Percentiles rank a stretch among this genome's conserved stretches.
Conservation (phyloP, 2,329 filamentous ascomycete genomes). For the Penicillium sumatraense region DNA sequence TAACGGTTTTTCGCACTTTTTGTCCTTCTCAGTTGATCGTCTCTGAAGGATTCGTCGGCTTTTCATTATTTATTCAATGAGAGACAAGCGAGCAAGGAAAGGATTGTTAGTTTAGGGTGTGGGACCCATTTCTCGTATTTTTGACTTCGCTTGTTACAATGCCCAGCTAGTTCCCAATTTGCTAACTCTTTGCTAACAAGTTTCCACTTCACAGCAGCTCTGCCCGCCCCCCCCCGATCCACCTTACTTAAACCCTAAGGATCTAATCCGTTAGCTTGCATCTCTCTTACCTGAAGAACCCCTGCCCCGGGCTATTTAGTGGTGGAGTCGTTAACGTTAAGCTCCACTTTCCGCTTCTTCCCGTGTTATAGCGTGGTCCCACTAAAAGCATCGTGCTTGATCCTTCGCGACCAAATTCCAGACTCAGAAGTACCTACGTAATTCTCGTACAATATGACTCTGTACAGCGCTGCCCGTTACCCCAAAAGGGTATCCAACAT, state of each 20-base stretch:
- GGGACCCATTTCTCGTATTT: background rate
- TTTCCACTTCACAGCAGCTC: background rate
- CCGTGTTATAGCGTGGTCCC: background rate
- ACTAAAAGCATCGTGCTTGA: background rate
- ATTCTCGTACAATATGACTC: background rate
- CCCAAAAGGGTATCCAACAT: background rate
- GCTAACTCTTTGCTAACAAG: background rate
- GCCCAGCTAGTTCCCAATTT: background rate
- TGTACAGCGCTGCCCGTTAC: background rate
- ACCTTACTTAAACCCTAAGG: background rate
- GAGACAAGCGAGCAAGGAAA: background rate
- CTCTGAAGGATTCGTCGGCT: background rate
- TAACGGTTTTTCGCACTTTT: background rate
- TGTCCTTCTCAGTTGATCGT: background rate
- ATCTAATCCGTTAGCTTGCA: slow-evolving; percentile 1
- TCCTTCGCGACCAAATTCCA: background rate
- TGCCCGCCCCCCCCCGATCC: background rate
- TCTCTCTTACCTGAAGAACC: background rate
- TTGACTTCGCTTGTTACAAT: background rate
- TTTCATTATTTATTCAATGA: background rate
- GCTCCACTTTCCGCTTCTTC: slow-evolving; percentile 1
- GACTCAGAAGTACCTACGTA: background rate
- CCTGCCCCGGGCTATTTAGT: background rate
- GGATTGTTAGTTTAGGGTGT: no score
- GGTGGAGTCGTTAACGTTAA: background rate